Conservation (phyloP, 1,284 basidiomycete species). For the Leccinum pachyderme region DNA sequence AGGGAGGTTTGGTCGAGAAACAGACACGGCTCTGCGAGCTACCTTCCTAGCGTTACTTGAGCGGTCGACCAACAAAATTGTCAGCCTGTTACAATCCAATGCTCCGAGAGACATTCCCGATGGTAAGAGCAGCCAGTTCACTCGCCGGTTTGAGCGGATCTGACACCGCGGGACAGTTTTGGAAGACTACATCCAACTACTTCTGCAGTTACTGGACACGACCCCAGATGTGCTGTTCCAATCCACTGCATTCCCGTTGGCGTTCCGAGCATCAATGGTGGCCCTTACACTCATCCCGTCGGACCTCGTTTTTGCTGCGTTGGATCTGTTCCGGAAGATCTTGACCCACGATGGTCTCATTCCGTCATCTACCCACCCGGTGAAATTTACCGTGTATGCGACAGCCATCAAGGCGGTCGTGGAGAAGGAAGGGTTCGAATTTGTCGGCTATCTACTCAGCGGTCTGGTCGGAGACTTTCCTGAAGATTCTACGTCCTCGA, state of each 20-base stretch:
- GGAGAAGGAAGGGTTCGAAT: conserved; percentile 70
- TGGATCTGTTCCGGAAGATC: conserved; percentile 78
- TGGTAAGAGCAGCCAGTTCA: conserved; percentile 46
- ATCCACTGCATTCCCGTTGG: conserved; percentile 71
- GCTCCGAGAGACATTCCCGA: conserved; percentile 76
- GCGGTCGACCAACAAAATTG: conserved; percentile 67
- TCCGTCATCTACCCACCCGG: conserved; percentile 45
- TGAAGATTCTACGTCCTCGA: conserved; percentile 75
- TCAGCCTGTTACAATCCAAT: conserved; percentile 65
- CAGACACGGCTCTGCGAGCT: conserved; percentile 48
- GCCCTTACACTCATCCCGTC: conserved; percentile 78
- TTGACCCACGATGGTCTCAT: conserved; percentile 71
- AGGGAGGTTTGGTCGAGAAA: conserved; percentile 67
- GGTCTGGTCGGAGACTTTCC: conserved; percentile 88
- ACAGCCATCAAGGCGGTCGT: conserved; percentile 67
- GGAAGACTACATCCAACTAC: conserved; percentile 91
- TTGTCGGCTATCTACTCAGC: conserved; percentile 70
- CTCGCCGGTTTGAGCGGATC: neutral
- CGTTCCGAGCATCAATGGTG: conserved; percentile 74
- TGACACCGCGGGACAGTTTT: conserved; percentile 59
- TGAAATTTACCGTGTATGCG: conserved; percentile 65
- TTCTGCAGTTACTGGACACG: conserved; percentile 67
- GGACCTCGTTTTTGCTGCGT: conserved; percentile 76
- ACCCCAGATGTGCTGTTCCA: conserved; percentile 78
- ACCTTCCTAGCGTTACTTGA: conserved; percentile 73